Evolutionary conservation across 345 rosid species (phyloP).

Genomic region (Aquilaria sinensis): DNA sequence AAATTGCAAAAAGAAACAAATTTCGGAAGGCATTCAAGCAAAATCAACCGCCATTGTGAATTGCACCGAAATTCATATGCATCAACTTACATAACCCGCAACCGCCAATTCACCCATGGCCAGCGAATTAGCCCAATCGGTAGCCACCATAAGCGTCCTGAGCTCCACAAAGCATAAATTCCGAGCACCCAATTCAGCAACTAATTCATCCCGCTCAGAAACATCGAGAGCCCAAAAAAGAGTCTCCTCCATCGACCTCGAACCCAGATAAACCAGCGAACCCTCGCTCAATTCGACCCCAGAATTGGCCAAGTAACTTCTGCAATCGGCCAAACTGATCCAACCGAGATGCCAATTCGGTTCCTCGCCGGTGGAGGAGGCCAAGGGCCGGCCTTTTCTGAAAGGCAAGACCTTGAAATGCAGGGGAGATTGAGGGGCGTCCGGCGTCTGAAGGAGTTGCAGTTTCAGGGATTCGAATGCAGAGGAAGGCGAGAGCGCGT

Average conservation of each 20-base stretch:
- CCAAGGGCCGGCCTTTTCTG: slow-evolving; percentile 76
- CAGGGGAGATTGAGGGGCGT: slow-evolving; percentile 25
- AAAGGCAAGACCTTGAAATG: slow-evolving; percentile 76
- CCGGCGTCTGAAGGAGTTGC: slow-evolving; percentile 13
- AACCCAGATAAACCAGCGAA: slow-evolving; percentile 74
- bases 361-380: slow-evolving; percentile 38
- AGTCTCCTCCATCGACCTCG: slow-evolving; percentile 45
- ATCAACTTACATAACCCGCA: slow-evolving; percentile 83
- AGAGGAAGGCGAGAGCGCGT: slow-evolving; percentile 50
- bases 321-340: slow-evolving; percentile 64
- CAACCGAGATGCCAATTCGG: slow-evolving; percentile 81
- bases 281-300: slow-evolving; percentile 52
- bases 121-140: slow-evolving; percentile 75
- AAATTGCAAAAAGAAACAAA: background rate
- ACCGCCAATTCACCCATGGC: slow-evolving; percentile 86
- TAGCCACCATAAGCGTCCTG: slow-evolving; percentile 88
- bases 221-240: slow-evolving; percentile 86
- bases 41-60: too few species aligned
- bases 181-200: slow-evolving; percentile 34
- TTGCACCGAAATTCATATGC: background rate
- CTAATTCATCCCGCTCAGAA: slow-evolving; percentile 30
- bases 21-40: background rate
- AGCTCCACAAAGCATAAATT: slow-evolving; percentile 73
- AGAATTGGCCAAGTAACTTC: slow-evolving; percentile 26
- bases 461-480: slow-evolving; percentile 65